phyloP scores from a whole-genome alignment of 257 asterid species.

The Solanum sitiens region DNA sequence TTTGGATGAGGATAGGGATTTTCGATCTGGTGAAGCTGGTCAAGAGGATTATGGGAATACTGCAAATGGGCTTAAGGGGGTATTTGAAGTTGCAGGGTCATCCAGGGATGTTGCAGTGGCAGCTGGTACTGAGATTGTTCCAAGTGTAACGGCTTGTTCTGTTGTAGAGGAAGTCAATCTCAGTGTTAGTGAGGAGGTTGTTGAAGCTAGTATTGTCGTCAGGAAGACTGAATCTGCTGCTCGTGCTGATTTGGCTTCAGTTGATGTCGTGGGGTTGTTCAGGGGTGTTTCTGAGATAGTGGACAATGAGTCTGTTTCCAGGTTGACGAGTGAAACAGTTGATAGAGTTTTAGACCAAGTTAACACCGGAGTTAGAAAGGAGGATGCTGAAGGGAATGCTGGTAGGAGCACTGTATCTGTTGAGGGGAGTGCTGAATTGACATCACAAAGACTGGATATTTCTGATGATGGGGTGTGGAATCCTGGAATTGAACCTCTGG shows the following conservation, averaged over 20 bases:
- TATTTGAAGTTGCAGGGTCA: conserved; percentile 10
- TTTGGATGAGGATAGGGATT: background rate
- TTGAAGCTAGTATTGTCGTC: background rate
- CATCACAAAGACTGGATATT: conserved; percentile 10
- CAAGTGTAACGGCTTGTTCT: conserved; percentile 4
- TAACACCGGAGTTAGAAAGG: conserved; percentile 2
- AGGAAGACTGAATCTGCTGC: background rate
- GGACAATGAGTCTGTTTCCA: background rate
- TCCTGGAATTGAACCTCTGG: conserved; percentile 23
- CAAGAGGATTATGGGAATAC: conserved; percentile 9
- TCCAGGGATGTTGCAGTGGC: conserved; percentile 2
- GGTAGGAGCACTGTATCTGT: background rate
- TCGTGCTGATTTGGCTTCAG: background rate
- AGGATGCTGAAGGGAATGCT: background rate
- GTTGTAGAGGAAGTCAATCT: conserved; percentile 13
- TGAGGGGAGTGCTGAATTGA: conserved; percentile 1
- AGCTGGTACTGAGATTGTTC: conserved; percentile 1
- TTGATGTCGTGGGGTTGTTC: conserved; percentile 11
- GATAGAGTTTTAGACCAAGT: conserved; percentile 10
- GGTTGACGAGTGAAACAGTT: conserved; percentile 1
- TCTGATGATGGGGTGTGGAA: conserved; percentile 24
- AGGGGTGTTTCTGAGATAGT: conserved; percentile 2
- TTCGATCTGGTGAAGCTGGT: conserved; percentile 3
- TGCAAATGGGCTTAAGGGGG: conserved; percentile 5
- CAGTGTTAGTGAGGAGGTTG: conserved; percentile 2